Percentiles rank a stretch among this genome's conserved stretches.
phyloP scores from a whole-genome alignment of 2,329 filamentous ascomycete species.

The Paracorniculantispora psalliotae region DNA sequence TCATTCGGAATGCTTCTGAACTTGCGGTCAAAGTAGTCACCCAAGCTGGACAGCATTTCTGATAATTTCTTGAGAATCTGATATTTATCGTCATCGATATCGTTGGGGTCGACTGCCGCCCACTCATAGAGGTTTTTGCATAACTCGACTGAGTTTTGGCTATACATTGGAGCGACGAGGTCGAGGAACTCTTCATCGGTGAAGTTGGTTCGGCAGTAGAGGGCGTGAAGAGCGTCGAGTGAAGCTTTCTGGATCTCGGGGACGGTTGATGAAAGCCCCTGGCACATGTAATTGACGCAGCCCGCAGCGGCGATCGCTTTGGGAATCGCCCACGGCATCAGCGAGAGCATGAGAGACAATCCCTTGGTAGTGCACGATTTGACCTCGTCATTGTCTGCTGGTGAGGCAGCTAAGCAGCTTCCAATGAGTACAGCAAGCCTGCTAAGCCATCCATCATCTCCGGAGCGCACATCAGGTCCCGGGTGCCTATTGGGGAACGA shows the following conservation, averaged over 20 bases:
- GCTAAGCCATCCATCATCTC: conserved; percentile 80
- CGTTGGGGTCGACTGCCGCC: conserved; percentile 72
- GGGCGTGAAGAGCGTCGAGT: conserved; percentile 69
- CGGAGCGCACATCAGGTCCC: conserved; percentile 65
- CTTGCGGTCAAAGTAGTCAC: conserved; percentile 77
- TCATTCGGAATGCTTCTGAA: conserved; percentile 60
- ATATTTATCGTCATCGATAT: conserved; percentile 89
- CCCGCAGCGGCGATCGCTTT: conserved; percentile 69
- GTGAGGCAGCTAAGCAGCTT: conserved; percentile 63
- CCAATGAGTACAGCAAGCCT: conserved; percentile 70
- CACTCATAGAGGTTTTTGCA: conserved; percentile 72
- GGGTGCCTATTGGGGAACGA: conserved; percentile 69
- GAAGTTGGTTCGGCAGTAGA: conserved; percentile 72
- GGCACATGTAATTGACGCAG: conserved; percentile 66
- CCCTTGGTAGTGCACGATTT: conserved; percentile 69
- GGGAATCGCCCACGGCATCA: conserved; percentile 83
- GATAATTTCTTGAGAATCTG: conserved; percentile 89
- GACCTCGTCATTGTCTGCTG: conserved; percentile 61
- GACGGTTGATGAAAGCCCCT: conserved; percentile 64
- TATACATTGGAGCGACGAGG: conserved; percentile 76
- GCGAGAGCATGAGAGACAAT: conserved; percentile 70
- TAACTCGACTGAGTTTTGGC: conserved; percentile 63
- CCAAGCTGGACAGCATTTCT: conserved; percentile 83
- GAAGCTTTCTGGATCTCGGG: conserved; percentile 67
- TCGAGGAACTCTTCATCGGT: conserved; percentile 72